These are phyloP conservation scores for Paramecium bursaria DNA, from an alignment of 73 alveolate genomes.

Conservation along the genomic window DNA sequence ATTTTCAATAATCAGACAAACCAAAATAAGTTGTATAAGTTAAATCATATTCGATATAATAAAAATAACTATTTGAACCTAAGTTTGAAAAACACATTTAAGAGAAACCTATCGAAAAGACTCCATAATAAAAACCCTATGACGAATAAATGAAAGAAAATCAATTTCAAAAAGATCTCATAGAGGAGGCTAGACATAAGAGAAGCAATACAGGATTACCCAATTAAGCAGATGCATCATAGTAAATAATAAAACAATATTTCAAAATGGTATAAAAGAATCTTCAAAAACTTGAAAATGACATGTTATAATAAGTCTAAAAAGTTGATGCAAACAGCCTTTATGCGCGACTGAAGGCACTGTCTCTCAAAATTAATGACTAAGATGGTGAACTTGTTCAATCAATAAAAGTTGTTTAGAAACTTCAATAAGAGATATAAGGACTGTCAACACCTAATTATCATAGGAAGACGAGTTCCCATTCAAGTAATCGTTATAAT, in stretches of 20 bases:
- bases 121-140: constrained; percentile 29
- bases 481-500: constrained; percentile 23
- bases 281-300: constrained; percentile 27
- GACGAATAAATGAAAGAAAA: constrained; percentile 24
- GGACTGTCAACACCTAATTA: constrained; percentile 48
- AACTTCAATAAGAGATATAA: background rate
- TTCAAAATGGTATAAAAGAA: constrained; percentile 56
- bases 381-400: constrained; percentile 41
- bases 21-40: background rate
- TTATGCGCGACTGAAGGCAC: background rate
- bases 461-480: constrained; percentile 60
- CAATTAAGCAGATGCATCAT: constrained; percentile 36
- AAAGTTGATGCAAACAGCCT: constrained; percentile 25
- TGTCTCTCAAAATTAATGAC: constrained; percentile 24
- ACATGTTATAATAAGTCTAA: background rate
- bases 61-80: background rate
- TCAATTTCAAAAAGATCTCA: constrained; percentile 5
- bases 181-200: constrained; percentile 37
- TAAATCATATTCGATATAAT: background rate
- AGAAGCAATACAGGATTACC: constrained; percentile 34
- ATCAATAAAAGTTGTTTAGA: constrained; percentile 37
- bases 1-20: constrained; percentile 41
- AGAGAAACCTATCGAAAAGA: constrained; percentile 15
- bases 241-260: constrained; percentile 4
- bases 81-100: constrained; percentile 28